Conservation (phyloP, 768 basidiomycete species). For the Lactarius pseudohatsudake region DNA sequence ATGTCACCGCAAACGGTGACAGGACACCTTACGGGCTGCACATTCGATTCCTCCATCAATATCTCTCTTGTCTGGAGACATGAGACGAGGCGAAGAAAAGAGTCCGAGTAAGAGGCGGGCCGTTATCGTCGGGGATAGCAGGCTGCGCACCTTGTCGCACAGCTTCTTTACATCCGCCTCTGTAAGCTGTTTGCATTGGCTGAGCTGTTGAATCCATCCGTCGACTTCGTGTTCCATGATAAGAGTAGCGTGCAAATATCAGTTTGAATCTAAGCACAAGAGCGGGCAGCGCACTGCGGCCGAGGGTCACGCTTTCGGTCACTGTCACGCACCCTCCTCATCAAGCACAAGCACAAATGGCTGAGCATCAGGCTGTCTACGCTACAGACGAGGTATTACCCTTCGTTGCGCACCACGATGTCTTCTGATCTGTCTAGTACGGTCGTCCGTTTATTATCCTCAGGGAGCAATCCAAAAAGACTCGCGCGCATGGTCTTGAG, state of each 20-base stretch:
- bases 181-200: slow-evolving; percentile 94
- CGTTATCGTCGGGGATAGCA: slow-evolving; percentile 35
- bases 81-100: slow-evolving; percentile 19
- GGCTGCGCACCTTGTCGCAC: slow-evolving; percentile 89
- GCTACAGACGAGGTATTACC: slow-evolving; percentile 77
- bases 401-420: slow-evolving; percentile 7
- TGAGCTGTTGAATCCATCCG: slow-evolving; percentile 94
- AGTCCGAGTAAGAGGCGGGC: slow-evolving; percentile 30
- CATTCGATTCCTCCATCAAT: slow-evolving; percentile 98
- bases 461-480: slow-evolving; percentile 90
- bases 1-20: slow-evolving; percentile 99
- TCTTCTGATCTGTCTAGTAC: slow-evolving; percentile 50
- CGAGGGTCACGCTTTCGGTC: slow-evolving; percentile 20
- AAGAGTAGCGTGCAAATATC: slow-evolving; percentile 22
- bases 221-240: slow-evolving; percentile 77
- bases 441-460: slow-evolving; percentile 98
- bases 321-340: slow-evolving; percentile 13
- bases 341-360: slow-evolving; percentile 31
- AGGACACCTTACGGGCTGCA: slow-evolving; percentile 96
- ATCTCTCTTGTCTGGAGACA: slow-evolving; percentile 87
- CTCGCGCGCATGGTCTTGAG: slow-evolving; percentile 85
- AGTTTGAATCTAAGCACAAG: slow-evolving; percentile 23
- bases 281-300: slow-evolving; percentile 6
- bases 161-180: slow-evolving; percentile 96
- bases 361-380: slow-evolving; percentile 69